Base-by-base conservation (phyloP, 352 stramenopile species). In the Phytophthora uliginosa region DNA sequence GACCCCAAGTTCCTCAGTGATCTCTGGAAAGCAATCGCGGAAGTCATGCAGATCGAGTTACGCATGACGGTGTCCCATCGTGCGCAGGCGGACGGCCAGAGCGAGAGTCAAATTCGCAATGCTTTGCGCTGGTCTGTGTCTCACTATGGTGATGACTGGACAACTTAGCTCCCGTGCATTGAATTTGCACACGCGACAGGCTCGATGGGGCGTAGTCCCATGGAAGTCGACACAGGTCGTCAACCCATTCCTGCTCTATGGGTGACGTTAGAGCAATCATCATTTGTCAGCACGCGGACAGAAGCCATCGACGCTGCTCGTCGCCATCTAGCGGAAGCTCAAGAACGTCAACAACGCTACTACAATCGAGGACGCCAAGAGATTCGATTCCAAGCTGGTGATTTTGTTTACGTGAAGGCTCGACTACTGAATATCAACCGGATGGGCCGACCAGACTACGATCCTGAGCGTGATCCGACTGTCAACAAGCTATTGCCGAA, bases 1-100 rank as follows among this genome's bases (percentile, higher is more conserved):
- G 57, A 54, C 8, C 24, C 24, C 0, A 63, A 63, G 22, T 63
- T 63, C 26, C 0, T 52, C 12, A 63, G 57, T 38, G n/a, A 28
- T 28, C 28, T 31, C 28, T 31, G 28, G 28, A 31, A 31, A 31
- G 28, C 28, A 31, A 31, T 31, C 28, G 28, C 28, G 4, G 28
- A 31, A 31, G 28, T 31, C 4, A 31, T 47, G 17, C 38, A 47
- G 8, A 18, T n/a, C 12, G n/a, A 47, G 38, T 18, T 18, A 18
- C 38, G 38, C 17, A 47, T 47, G 38, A n/a, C 38, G 12, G 38
- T 10, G 38, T 47, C 38, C 17, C 10, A 47, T 13, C 10, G 38
- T 13, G 38, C 38, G 12, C 38, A 47, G 4, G 38, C 10, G 12
- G 38, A 47, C 17, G 38, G 38, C 17, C 38, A 64, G 6, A 47